Conservation (phyloP, 1,284 basidiomycete genomes). For the Cystobasidiaceae sp. region DNA sequence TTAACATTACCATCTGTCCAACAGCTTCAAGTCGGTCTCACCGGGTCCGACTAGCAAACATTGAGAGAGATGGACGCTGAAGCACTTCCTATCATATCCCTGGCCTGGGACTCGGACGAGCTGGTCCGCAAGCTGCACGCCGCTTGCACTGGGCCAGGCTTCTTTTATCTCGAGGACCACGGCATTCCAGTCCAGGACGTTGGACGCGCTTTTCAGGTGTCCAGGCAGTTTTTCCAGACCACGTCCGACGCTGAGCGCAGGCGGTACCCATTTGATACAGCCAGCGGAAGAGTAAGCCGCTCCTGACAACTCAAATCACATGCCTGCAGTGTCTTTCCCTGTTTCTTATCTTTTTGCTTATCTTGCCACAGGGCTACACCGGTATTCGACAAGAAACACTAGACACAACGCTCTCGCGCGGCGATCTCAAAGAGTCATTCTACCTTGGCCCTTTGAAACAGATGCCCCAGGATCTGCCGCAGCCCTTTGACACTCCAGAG, state of each 20-base stretch:
- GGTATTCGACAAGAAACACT: conserved; percentile 18
- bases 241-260: background rate
- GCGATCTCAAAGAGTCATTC: conserved; percentile 22
- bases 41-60: too few relatives aligned
- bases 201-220: background rate
- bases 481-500: background rate
- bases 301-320: background rate
- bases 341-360: background rate
- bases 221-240: background rate
- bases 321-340: background rate
- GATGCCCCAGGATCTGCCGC: background rate
- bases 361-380: conserved; percentile 6
- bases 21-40: too few relatives aligned
- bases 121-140: background rate
- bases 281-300: background rate
- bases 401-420: conserved; percentile 6
- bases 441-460: background rate
- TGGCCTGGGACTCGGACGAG: background rate
- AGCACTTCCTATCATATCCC: conserved; percentile 1
- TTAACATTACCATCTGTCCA: too few relatives aligned
- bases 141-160: conserved; percentile 1
- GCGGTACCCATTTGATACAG: conserved; percentile 4
- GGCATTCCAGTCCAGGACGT: conserved; percentile 5
- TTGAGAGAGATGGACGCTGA: too few relatives aligned
- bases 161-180: conserved; percentile 24